Base-by-base conservation (phyloP, 805 yeast genomes). In the Zygotorulaspora florentina region DNA sequence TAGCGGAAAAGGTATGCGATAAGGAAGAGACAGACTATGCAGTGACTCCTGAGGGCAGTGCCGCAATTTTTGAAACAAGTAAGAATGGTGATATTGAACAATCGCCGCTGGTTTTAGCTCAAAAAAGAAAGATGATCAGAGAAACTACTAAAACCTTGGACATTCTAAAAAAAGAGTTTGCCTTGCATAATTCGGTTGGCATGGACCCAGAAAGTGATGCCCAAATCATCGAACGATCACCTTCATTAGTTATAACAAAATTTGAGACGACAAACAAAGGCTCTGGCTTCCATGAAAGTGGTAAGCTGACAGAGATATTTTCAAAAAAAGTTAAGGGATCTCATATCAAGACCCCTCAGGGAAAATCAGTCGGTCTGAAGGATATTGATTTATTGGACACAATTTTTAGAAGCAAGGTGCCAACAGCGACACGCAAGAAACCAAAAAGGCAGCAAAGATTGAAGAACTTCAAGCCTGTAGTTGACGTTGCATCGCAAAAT, bases 381-480 rank as follows among this genome's bases (percentile, higher is more conserved):
- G 63, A 62, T 48, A 57, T 58, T 12, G 45, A 46, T 16, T 37
- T 56, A 15, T 41, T 62, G 26, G 62, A 61, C 31, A 50, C 58
- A 12, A 60, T 62, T 8, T 61, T 61, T 45, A 43, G 48, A 13
- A 43, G 33, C n/a, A 12, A 37, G 15, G 23, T 17, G 12, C 26
- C 42, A 26, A 8, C 11, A 20, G 17, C 48, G 10, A 12, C 29
- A 3, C 39, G 28, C 27, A 37, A 40, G 28, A 48, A 39, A n/a
- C 34, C 29, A 12, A 45, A 42, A 15, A 42, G 45, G 39, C 63
- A 61, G 41, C 47, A 47, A 28, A 46, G 43, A 42, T 38, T 58
- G 33, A 51, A 49, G 3, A 56, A 52, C 30, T 41, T 45, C 33
- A 51, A 42, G 31, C 54, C 55, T 9, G 39, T 52, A 3, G 48